A percentile compares a stretch with the other conserved stretches of the same genome.
Evolutionary conservation across 805 yeast species (phyloP).

Genomic region (Metschnikowia shivogae): DNA sequence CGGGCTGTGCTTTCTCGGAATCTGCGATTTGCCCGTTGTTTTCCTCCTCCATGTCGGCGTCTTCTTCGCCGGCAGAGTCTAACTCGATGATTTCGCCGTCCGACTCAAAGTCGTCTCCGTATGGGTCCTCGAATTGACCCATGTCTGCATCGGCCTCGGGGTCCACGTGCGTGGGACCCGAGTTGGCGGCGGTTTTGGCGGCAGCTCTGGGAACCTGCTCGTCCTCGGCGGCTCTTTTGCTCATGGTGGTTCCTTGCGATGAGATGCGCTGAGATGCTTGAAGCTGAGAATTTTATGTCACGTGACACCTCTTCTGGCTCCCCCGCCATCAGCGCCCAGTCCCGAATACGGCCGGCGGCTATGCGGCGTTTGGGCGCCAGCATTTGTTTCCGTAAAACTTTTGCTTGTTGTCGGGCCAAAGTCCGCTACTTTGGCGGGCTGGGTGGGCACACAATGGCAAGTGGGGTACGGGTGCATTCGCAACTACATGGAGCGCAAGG

Average conservation of each 20-base stretch:
- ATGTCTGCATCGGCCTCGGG: conserved; percentile 48
- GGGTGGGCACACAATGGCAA: too few relatives aligned
- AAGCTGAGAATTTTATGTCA: conserved; percentile 11
- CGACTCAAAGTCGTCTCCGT: conserved; percentile 89
- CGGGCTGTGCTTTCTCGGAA: conserved; percentile 22
- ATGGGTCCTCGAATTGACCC: conserved; percentile 86
- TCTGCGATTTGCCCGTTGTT: conserved; percentile 22
- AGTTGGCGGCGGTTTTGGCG: conserved; percentile 31
- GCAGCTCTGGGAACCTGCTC: conserved; percentile 23
- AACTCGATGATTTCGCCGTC: conserved; percentile 85
- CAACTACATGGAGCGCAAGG: conserved; percentile 12
- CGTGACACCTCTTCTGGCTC: conserved; percentile 8
- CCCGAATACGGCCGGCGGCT: too few relatives aligned
- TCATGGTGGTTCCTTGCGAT: conserved; percentile 9
- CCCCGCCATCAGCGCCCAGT: neutral
- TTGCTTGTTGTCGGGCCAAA: too few relatives aligned
- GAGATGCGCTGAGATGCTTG: conserved; percentile 5
- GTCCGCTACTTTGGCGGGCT: neutral
- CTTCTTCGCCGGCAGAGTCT: conserved; percentile 49
- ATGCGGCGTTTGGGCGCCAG: too few relatives aligned
- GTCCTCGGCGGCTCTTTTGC: conserved; percentile 16
- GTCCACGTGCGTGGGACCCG: conserved; percentile 35
- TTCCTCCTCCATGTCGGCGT: conserved; percentile 38
- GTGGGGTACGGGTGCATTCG: conserved; percentile 2
- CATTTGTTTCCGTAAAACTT: too few relatives aligned